Base-by-base conservation (phyloP, 2,329 filamentous ascomycete genomes). In the Ceratocystis papillata region DNA sequence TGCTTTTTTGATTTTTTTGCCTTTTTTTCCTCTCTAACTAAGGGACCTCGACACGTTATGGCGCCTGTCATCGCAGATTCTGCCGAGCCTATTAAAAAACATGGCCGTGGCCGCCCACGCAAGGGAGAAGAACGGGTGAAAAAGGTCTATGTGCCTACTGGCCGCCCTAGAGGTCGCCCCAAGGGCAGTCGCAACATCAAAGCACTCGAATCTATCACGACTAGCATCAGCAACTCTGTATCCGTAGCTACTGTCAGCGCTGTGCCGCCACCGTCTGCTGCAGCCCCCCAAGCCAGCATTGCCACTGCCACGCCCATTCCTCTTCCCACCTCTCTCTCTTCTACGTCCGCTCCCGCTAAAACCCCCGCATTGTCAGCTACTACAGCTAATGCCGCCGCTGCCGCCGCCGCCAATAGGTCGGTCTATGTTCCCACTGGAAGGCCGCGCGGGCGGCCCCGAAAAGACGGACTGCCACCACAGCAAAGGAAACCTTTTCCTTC, bases 401-500 rank as follows among this genome's bases (percentile, higher is more conserved):
- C 44, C 44, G 20, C 61, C 57, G 73, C 71, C 4, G 74, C 70
- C 20, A 70, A 71, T 37, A 72, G 74, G 69, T 28, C 67, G 25
- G 62, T 72, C 63, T 75, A 77, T 45, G 73, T 71, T 2, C 75
- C 78, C 28, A 75, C 74, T 1, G 79, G 79, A 41, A 75, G 77
- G n/a, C 77, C 77, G 50, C 77, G 79, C n/a, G 79, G 79, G 33
- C 77, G 79, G 8, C 79, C 79, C 48, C 76, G 76, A 66, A 79
- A 79, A 70, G 75, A 72, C 68, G 73, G 71, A 67, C 48, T 50
- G 45, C 65, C 65, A 15, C 62, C 62, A 22, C 65, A 67, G 20
- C 37, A 28, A 1, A 25, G 53, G n/a, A 61, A 64, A 33, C 53
- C 28, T 15, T 30, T 45, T 20, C 7, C 44, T 28, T 55, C 46